These are phyloP conservation scores for Thermochaetoides dissita DNA, from an alignment of 2,329 filamentous ascomycete species.

Conservation along the genomic window DNA sequence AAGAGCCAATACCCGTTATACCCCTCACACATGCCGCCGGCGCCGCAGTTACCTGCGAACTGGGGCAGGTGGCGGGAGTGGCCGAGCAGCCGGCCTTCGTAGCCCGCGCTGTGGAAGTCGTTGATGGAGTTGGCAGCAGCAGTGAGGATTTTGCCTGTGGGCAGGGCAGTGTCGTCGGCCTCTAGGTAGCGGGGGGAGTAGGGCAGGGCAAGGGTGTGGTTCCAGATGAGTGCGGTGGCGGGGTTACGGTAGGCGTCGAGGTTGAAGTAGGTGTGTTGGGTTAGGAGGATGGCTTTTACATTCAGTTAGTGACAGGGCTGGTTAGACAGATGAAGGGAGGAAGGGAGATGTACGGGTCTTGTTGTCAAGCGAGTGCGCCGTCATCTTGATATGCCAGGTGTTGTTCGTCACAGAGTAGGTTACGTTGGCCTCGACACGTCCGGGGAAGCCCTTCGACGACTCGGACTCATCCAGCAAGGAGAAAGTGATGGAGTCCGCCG, in stretches of 20 bases:
- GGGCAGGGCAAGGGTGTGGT: conserved; percentile 49
- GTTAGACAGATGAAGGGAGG: conserved; percentile 11
- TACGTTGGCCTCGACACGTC: conserved; percentile 44
- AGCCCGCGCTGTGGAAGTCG: conserved; percentile 44
- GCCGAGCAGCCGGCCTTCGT: conserved; percentile 45
- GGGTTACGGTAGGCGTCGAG: conserved; percentile 50
- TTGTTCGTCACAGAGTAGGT: conserved; percentile 46
- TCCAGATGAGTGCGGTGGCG: conserved; percentile 38
- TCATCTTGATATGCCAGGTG: conserved; percentile 46
- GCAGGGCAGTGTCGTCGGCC: conserved; percentile 41
- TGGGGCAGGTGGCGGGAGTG: conserved; percentile 40
- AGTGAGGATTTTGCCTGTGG: conserved; percentile 46
- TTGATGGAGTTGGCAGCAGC: conserved; percentile 44
- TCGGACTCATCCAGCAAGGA: conserved; percentile 45
- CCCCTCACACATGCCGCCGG: conserved; percentile 51
- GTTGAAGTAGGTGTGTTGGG: conserved; percentile 56
- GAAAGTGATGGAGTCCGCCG: conserved; percentile 48
- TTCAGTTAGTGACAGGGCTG: not conserved
- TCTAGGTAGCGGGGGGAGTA: conserved; percentile 46
- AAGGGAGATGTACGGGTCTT: conserved; percentile 24
- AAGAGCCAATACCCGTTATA: conserved; percentile 51
- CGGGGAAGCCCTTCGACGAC: conserved; percentile 46
- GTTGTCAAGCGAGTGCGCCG: conserved; percentile 37
- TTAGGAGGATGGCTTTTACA: conserved; percentile 42
- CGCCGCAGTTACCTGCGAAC: conserved; percentile 47